Evolutionary conservation across 192 early-diverging fungal genomes (phyloP), one percentile per base, ranked within the genome.

Genomic region (Chytriomyces hyalinus): DNA sequence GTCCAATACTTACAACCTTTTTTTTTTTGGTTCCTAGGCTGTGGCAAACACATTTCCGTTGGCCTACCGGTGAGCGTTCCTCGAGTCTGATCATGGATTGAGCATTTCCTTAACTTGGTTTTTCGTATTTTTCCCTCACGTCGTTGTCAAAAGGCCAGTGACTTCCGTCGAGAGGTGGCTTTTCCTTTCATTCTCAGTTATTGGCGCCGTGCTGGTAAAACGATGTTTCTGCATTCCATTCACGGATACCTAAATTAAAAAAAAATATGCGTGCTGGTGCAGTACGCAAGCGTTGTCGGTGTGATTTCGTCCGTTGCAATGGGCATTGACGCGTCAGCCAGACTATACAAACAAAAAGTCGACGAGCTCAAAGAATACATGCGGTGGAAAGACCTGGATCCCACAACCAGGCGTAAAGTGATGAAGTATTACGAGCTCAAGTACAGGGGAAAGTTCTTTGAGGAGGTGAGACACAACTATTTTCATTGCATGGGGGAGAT

Each of bases 351-450:
- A 60, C 78, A 79, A 59, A 81, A 81, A 72, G 61, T 81, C 17
- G 80, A 81, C 43, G 80, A 81, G 67, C 72, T 81, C 44, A 59
- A 79, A 24, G 80, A 81, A 36, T 81, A 81, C 57, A 80, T 81
- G 80, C 7, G 20, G 24, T 64, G 61, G 61, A 77, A 77, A 57
- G 6, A 24, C 20, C 17, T 81, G 8, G 48, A 36, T 7, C 69
- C 51, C 17, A 36, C 46, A 13, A 72, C 73, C 15, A 44, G 65
- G n/a, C 9, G 50, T 4, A 81, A 81, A 49, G 45, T 81, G 46
- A 5, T 69, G 11, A 53, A 77, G 13, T 81, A 82, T 60, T 81
- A 53, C 65, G 67, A 80, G 7, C 43, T 80, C 48, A 80, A 80
- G 60, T 78, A 78, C 51, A 47, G 73, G 3, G 76, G 76, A 4